Evolutionary conservation across 2,329 filamentous ascomycete species (phyloP).

Genomic region (Lachnellula cervina): DNA sequence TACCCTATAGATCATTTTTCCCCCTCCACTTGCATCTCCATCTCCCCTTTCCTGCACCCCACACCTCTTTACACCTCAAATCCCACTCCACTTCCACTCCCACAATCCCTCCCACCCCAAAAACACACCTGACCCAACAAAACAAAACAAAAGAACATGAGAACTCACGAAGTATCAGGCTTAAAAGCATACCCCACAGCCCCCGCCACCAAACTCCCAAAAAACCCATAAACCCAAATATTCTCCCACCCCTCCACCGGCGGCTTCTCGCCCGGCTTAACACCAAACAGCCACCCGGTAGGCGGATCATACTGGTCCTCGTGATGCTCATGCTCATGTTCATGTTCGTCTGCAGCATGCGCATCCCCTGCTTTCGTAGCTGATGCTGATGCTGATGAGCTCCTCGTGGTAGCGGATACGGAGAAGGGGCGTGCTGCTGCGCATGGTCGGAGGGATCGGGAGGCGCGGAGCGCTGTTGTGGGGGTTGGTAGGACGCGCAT

Average conservation of each 20-base stretch:
- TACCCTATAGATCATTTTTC: neutral
- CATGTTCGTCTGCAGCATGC: neutral
- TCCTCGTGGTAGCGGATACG: neutral
- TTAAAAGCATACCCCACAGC: constrained; percentile 88
- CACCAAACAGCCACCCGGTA: constrained; percentile 84
- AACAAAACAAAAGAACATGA: constrained; percentile 10
- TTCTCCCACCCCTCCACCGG: constrained; percentile 96
- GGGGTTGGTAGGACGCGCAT: neutral
- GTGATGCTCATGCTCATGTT: constrained; percentile 9
- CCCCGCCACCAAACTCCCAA: constrained; percentile 67
- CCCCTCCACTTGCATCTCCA: neutral
- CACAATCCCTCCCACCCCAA: neutral
- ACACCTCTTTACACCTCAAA: neutral
- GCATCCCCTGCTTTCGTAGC: neutral
- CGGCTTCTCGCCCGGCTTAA: constrained; percentile 92
- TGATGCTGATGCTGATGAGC: neutral
- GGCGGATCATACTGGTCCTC: constrained; percentile 76
- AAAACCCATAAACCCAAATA: constrained; percentile 79
- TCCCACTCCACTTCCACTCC: neutral
- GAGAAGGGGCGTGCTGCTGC: neutral
- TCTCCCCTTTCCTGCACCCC: neutral
- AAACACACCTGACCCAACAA: neutral
- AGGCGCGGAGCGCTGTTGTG: neutral
- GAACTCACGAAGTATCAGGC: constrained; percentile 93
- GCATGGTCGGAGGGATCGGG: neutral